Base-by-base conservation (phyloP, 257 asterid species). In the Scutellaria minor region DNA sequence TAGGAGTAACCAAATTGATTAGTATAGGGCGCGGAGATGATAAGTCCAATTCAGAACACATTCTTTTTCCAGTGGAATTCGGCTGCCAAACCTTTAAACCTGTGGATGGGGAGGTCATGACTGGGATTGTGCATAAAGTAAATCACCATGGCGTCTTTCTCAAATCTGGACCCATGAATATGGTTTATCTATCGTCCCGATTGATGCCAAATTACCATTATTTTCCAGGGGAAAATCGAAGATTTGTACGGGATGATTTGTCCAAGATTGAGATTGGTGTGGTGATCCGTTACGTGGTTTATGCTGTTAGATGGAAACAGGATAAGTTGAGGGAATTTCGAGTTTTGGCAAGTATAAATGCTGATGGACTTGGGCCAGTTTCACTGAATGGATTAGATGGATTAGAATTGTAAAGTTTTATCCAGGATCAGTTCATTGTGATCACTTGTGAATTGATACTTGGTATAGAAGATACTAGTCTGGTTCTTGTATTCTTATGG, bases 161-260 rank as follows among this genome's bases (percentile, higher is more conserved):
- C 50, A 93, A 77, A 74, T 87, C 89, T n/a, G 98, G 97, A 54
- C 98, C 98, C 1, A 83, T 93, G 97, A 83, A 77, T 41, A 61
- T 70, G 64, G 80, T 93, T 39, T 90, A 72, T 57, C 80, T 93
- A 18, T 76, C 95, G 0, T 9, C 60, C 11, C 73, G 45, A 1
- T 24, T 41, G 82, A 93, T 93, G 98, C 88, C 93, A 3, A 69
- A 75, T 44, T 93, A 83, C 81, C 44, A 63, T 14, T 87, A 62
- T 58, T 82, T 75, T n/a, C 22, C 73, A 1, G 86, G 83, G 64
- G 80, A 77, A 45, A 69, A 69, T 20, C 83, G 72, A 0, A 45
- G 71, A 57, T 83, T 67, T 68, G 12, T 81, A 45, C 72, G 83
- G 51, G 85, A 80, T 7, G 95, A 93, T 67, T 68, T 22, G 45